Percentiles rank a stretch among this genome's conserved stretches.
Evolutionary conservation across 2,329 filamentous ascomycete genomes (phyloP).

Genomic region (Pleurostoma richardsiae): DNA sequence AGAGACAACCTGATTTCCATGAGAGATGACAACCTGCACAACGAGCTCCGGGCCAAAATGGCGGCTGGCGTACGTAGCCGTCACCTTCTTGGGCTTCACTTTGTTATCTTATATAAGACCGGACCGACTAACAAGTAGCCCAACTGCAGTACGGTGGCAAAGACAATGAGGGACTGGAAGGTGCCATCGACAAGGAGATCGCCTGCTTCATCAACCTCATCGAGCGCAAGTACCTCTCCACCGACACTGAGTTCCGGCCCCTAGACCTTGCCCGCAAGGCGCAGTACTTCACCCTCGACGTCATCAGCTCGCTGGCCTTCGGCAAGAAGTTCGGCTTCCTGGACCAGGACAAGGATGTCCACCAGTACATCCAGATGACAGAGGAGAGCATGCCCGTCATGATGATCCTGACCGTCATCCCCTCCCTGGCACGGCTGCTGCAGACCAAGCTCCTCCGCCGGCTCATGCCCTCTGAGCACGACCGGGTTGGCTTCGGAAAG

Average conservation of each 20-base stretch:
- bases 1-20: conserved; percentile 28
- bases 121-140: background rate
- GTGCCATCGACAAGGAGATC: conserved; percentile 16
- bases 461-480: conserved; percentile 11
- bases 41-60: conserved; percentile 36
- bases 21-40: conserved; percentile 26
- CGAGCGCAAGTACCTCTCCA: conserved; percentile 29
- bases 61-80: conserved; percentile 29
- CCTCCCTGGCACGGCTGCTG: conserved; percentile 8
- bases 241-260: conserved; percentile 22
- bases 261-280: conserved; percentile 45
- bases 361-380: conserved; percentile 12
- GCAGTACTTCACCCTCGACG: conserved; percentile 50
- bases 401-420: conserved; percentile 14
- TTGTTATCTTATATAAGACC: no score
- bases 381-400: conserved; percentile 27
- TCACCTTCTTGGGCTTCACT: background rate
- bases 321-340: conserved; percentile 43
- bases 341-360: conserved; percentile 33
- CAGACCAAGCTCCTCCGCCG: conserved; percentile 3
- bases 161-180: conserved; percentile 18
- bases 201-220: conserved; percentile 30
- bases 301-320: conserved; percentile 47
- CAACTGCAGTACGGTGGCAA: conserved; percentile 18
- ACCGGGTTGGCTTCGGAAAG: conserved; percentile 9